Evolutionary conservation across 192 early-diverging fungal species (phyloP).

Genomic region (Entomortierella lignicola): DNA sequence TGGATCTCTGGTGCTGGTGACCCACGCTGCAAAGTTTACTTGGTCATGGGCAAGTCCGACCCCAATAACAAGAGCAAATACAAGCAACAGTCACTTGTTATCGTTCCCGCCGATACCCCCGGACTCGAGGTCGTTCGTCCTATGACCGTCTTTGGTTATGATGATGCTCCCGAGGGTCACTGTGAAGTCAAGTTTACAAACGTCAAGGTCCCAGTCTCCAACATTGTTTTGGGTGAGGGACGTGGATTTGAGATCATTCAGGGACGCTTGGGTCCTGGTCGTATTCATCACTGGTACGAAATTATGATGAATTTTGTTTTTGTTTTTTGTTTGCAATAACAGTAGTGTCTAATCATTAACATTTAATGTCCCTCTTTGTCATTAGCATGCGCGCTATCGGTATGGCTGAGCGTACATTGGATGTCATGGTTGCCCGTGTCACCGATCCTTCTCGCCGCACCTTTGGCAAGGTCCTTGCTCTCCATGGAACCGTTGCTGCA

Average conservation of each 20-base stretch:
- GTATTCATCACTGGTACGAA: conserved; percentile 93
- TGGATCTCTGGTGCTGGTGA: conserved; percentile 99
- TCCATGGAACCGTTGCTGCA: conserved; percentile 85
- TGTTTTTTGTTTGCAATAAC: not conserved
- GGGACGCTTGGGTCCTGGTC: conserved; percentile 95
- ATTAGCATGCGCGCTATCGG: conserved; percentile 91
- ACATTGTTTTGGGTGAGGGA: conserved; percentile 95
- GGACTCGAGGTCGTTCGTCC: conserved; percentile 89
- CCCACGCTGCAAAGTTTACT: conserved; percentile 90
- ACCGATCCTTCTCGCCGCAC: conserved; percentile 83
- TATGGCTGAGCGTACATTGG: conserved; percentile 91
- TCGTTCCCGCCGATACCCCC: conserved; percentile 86
- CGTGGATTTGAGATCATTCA: conserved; percentile 98
- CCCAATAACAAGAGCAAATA: conserved; percentile 73
- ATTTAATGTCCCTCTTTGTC: no score
- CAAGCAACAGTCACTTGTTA: conserved; percentile 89
- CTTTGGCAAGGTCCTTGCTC: conserved; percentile 87
- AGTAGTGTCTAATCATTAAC: no score
- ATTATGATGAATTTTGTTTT: not conserved
- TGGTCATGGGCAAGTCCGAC: conserved; percentile 93
- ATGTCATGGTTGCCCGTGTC: conserved; percentile 84
- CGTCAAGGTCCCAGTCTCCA: conserved; percentile 86
- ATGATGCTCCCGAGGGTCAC: conserved; percentile 98
- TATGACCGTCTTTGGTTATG: conserved; percentile 91
- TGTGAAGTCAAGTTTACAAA: conserved; percentile 93